Conservation (phyloP, 352 stramenopile species). For the Phytophthora quininea region DNA sequence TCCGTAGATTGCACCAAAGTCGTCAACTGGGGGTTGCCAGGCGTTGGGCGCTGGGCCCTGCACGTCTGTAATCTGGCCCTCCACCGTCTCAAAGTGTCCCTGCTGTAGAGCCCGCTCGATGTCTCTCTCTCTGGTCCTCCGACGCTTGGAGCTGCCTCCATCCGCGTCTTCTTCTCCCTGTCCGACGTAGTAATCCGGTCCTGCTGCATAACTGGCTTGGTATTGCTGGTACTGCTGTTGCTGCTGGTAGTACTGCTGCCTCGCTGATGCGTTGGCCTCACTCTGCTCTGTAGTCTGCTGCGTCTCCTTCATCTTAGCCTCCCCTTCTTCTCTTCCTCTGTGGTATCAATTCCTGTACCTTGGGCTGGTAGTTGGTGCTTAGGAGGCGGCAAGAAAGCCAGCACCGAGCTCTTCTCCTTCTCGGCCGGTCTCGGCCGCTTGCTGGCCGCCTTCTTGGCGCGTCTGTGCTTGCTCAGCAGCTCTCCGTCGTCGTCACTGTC, state of each 20-base stretch:
- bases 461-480: conserved; percentile 60
- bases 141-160: conserved; percentile 54
- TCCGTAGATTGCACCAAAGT: conserved; percentile 9
- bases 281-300: conserved; percentile 20
- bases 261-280: conserved; percentile 29
- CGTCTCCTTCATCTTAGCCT: conserved; percentile 16
- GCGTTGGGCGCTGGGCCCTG: conserved; percentile 50
- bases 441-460: conserved; percentile 40
- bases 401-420: conserved; percentile 15
- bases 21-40: conserved; percentile 59
- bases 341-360: neutral
- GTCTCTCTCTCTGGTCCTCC: conserved; percentile 63
- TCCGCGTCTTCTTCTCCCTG: conserved; percentile 37
- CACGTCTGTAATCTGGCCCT: conserved; percentile 70
- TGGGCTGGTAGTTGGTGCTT: conserved; percentile 47
- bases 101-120: conserved; percentile 75
- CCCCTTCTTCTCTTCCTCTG: conserved; percentile 18
- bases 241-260: conserved; percentile 48
- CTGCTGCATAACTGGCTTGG: conserved; percentile 29
- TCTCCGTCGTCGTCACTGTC: conserved; percentile 49
- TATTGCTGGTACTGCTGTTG: conserved; percentile 45
- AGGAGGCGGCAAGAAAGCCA: conserved; percentile 71
- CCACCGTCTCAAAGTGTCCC: conserved; percentile 67
- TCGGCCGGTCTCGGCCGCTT: conserved; percentile 34
- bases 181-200: conserved; percentile 36